Conservation (phyloP, 2,329 filamentous ascomycete species). For the Corinectria fuckeliana region DNA sequence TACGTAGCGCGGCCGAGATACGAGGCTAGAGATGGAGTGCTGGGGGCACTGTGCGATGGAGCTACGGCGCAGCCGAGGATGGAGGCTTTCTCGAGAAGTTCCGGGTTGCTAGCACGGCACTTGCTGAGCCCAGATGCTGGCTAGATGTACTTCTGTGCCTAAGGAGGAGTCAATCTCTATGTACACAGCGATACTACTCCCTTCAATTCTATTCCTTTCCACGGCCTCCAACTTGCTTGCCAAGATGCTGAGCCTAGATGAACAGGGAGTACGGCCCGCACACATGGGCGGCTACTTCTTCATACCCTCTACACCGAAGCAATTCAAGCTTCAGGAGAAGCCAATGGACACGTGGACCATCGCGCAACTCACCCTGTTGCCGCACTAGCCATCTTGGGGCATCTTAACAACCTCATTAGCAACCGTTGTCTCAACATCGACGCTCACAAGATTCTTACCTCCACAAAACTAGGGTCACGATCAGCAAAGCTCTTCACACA, state of each 20-base stretch:
- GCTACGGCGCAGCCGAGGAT: no score
- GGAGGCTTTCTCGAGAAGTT: no score
- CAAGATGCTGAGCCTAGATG: slow-evolving; percentile 28
- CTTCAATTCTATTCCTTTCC: slow-evolving; percentile 24
- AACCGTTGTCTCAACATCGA: not conserved
- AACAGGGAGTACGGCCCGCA: slow-evolving; percentile 25
- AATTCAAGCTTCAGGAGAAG: slow-evolving; percentile 6
- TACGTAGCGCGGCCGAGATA: no score
- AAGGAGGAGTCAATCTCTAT: no score
- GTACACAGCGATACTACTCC: slow-evolving; percentile 25
- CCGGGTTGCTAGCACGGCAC: no score
- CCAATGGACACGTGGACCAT: slow-evolving; percentile 21
- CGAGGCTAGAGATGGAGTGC: no score
- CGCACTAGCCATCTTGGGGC: not conserved
- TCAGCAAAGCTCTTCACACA: slow-evolving; percentile 1
- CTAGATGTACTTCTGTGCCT: no score
- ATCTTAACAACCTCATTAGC: not conserved
- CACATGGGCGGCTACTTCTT: slow-evolving; percentile 29
- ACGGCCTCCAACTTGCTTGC: slow-evolving; percentile 30
- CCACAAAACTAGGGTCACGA: not conserved
- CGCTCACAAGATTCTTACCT: not conserved
- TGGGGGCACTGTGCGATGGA: no score
- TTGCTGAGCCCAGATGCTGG: no score
- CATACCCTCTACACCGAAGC: slow-evolving; percentile 6
- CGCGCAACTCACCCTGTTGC: no score